These are phyloP conservation scores for Saccharomycopsis selenospora DNA, from an alignment of 805 yeast species.

Conservation along the genomic window DNA sequence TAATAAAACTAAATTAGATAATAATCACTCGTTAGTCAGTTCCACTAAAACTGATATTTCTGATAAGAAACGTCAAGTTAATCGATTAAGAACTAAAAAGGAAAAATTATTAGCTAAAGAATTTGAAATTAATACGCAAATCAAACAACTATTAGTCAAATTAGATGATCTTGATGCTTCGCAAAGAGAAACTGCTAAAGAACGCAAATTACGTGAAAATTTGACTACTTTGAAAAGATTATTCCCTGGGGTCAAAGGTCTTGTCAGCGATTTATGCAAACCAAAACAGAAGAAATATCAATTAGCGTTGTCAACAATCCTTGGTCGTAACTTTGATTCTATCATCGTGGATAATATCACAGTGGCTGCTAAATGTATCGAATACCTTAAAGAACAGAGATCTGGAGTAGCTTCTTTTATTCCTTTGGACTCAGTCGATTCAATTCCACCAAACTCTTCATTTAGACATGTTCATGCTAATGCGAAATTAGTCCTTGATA, in stretches of 20 bases:
- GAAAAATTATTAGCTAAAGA: conserved; percentile 41
- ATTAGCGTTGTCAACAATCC: conserved; percentile 62
- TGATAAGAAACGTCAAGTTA: conserved; percentile 36
- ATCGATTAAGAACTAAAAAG: conserved; percentile 33
- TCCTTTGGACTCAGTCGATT: conserved; percentile 73
- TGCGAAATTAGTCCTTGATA: conserved; percentile 66
- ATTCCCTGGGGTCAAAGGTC: conserved; percentile 81
- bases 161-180: conserved; percentile 70
- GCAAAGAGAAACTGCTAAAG: conserved; percentile 68
- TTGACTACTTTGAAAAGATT: conserved; percentile 59
- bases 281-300: conserved; percentile 71
- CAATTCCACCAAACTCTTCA: conserved; percentile 44
- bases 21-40: conserved; percentile 7
- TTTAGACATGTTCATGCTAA: conserved; percentile 45
- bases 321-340: conserved; percentile 77
- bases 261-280: conserved; percentile 70
- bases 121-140: conserved; percentile 51
- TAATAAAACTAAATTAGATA: conserved; percentile 4
- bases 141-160: conserved; percentile 51
- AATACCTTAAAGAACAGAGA: conserved; percentile 75
- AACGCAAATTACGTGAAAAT: conserved; percentile 64
- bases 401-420: conserved; percentile 81
- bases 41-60: conserved; percentile 31
- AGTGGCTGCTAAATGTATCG: conserved; percentile 70
- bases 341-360: conserved; percentile 69